Evolutionary conservation across 1,284 basidiomycete species (phyloP), one percentile per base, ranked within the genome.

Genomic region (Moesziomyces globuligerus): DNA sequence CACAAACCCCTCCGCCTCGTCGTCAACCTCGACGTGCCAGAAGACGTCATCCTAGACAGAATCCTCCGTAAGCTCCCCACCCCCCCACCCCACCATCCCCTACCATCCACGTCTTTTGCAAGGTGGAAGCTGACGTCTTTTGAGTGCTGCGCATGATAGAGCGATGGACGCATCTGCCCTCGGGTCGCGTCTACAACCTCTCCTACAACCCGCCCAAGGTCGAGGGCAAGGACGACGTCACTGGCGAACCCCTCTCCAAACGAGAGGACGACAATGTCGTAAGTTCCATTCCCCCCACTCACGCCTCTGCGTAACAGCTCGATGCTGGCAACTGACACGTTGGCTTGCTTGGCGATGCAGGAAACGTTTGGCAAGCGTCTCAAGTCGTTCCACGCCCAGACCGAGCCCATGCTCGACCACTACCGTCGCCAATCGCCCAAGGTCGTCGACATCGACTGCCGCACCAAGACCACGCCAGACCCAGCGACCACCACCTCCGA

Each of bases 111-210:
- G 1, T 28, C 38, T 21, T 15, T 9, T 24, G 1, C 23, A 7
- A 13, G 2, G 17, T 17, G 32, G 15, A 34, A 17, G 21, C 13
- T 15, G 24, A 24, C 25, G 34, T 26, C 25, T 18, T 5, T 25
- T 15, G n/a, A 11, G 4, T 13, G 23, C 24, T 38, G 15, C 18
- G 28, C 29, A 17, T n/a, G 17, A 38, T 28, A 59, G 72, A 81
- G 17, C 90, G 94, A 49, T 98, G 92, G 92, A 89, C 98, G 5
- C 95, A 98, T 83, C 86, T 92, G 2, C 89, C 92, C 1, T 94
- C 92, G 0, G 96, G 96, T 5, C 87, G 96, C 20, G 90, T 98
- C 15, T 99, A 99, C 65, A 79, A 83, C 49, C 67, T 79, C 28
- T 69, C 62, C 15, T 83, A 76, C 84, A 97, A 95, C 83, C 91